Conservation (phyloP, 2,329 filamentous ascomycete genomes). For the Fusarium chaquense region DNA sequence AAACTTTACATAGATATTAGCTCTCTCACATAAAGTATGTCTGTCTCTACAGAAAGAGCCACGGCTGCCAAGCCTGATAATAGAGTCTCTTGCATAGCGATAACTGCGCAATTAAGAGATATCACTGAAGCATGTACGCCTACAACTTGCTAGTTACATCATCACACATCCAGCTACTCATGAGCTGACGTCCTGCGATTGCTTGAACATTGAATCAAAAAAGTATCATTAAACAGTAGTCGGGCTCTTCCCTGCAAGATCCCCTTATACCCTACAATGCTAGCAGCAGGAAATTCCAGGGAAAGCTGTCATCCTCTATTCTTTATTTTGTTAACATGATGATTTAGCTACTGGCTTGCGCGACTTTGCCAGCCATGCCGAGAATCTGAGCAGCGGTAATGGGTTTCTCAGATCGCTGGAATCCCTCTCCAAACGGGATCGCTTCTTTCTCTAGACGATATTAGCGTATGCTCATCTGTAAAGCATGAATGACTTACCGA, state of each 20-base stretch:
- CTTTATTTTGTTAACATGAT: not conserved
- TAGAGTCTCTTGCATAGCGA: slow-evolving; percentile 21
- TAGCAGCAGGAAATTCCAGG: slow-evolving; percentile 12
- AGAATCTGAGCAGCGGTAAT: slow-evolving; percentile 37
- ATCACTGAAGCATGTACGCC: not conserved
- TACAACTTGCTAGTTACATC: not conserved
- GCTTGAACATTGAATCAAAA: not conserved
- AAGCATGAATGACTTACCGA: slow-evolving; percentile 20
- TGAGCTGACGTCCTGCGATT: not conserved
- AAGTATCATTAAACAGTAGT: not conserved
- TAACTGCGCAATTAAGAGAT: not conserved
- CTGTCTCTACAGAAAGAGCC: not conserved
- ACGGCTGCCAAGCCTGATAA: not conserved
- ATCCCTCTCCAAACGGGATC: slow-evolving; percentile 39
- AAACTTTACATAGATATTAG: too few species aligned
- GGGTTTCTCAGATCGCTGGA: slow-evolving; percentile 26
- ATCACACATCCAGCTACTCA: not conserved
- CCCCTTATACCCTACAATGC: not conserved
- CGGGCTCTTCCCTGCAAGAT: not conserved
- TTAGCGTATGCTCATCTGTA: not conserved
- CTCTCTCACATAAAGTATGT: not conserved
- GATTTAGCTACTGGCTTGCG: slow-evolving; percentile 15
- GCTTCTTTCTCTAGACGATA: slow-evolving; percentile 34
- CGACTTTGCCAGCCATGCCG: slow-evolving; percentile 34
- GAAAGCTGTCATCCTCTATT: slow-evolving; percentile 19